Conservation (phyloP, 2,329 filamentous ascomycete species). For the Rutstroemia sydowiana region DNA sequence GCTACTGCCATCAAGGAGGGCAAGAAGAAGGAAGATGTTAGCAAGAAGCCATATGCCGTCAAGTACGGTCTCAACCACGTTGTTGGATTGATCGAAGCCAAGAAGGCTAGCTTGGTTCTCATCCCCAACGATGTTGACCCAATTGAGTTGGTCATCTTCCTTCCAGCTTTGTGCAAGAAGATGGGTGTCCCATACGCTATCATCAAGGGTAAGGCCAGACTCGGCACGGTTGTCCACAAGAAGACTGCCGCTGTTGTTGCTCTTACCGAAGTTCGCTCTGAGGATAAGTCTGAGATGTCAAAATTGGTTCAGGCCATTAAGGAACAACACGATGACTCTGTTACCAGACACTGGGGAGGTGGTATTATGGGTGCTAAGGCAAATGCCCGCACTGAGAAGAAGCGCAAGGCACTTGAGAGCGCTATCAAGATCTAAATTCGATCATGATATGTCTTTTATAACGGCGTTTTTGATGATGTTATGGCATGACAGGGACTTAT, state of each 20-base stretch:
- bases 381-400: slow-evolving; percentile 57
- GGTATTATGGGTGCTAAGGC: slow-evolving; percentile 99
- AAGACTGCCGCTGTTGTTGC: slow-evolving; percentile 98
- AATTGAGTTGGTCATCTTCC: slow-evolving; percentile 98
- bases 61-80: slow-evolving; percentile 99
- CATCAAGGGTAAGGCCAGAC: slow-evolving; percentile 98
- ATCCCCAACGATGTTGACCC: slow-evolving; percentile 99
- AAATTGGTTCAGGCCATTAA: slow-evolving; percentile 96
- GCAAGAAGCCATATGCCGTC: slow-evolving; percentile 99
- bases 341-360: slow-evolving; percentile 94
- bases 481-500: slow-evolving; percentile 28
- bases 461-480: slow-evolving; percentile 31
- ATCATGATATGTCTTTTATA: slow-evolving; percentile 19
- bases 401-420: slow-evolving; percentile 78
- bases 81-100: slow-evolving; percentile 94
- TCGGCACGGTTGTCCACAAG: slow-evolving; percentile 99
- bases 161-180: slow-evolving; percentile 98
- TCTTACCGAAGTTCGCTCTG: slow-evolving; percentile 89
- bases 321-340: slow-evolving; percentile 94
- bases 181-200: slow-evolving; percentile 99
- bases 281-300: slow-evolving; percentile 97
- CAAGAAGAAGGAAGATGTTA: slow-evolving; percentile 99
- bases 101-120: slow-evolving; percentile 97
- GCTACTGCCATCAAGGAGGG: slow-evolving; percentile 95
- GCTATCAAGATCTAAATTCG: slow-evolving; percentile 90